Evolutionary conservation across 805 yeast genomes (phyloP).

Genomic region (Metschnikowia lochheadii): DNA sequence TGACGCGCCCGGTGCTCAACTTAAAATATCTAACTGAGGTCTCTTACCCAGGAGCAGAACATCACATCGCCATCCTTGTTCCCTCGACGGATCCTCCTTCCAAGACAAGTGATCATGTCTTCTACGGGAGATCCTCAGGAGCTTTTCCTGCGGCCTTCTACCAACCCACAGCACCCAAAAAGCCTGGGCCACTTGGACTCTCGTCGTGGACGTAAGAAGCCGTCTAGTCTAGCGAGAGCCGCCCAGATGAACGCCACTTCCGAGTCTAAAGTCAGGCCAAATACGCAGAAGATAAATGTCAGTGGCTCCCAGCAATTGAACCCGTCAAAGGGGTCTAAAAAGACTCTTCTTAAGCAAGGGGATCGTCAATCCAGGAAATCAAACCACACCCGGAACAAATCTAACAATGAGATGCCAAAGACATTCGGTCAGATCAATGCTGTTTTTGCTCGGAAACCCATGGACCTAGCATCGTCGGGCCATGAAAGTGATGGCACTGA

Average conservation of each 20-base stretch:
- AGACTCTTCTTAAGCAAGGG: not conserved
- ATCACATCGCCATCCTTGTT: not conserved
- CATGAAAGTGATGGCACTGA: not conserved
- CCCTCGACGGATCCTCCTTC: not conserved
- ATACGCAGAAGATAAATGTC: not conserved
- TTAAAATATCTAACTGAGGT: not conserved
- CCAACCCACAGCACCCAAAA: not conserved
- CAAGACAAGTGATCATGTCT: constrained; percentile 1
- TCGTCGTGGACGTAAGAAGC: constrained; percentile 5
- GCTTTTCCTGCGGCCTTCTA: not conserved
- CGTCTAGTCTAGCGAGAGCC: constrained; percentile 1
- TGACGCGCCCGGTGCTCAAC: not conserved
- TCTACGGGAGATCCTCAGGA: not conserved
- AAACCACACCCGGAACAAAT: not conserved
- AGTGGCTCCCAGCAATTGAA: not conserved
- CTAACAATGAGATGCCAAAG: not conserved
- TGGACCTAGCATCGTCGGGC: not conserved
- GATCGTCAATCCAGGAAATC: not conserved
- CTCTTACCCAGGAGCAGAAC: not conserved
- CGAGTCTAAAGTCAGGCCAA: not conserved
- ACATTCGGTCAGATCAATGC: not conserved
- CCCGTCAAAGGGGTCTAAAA: not conserved
- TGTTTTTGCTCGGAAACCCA: too few species aligned
- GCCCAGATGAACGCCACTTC: not conserved
- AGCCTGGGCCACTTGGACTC: not conserved